Evolutionary conservation across 345 rosid genomes (phyloP), one percentile per base, ranked within the genome.

Genomic region (Brassica nigra): DNA sequence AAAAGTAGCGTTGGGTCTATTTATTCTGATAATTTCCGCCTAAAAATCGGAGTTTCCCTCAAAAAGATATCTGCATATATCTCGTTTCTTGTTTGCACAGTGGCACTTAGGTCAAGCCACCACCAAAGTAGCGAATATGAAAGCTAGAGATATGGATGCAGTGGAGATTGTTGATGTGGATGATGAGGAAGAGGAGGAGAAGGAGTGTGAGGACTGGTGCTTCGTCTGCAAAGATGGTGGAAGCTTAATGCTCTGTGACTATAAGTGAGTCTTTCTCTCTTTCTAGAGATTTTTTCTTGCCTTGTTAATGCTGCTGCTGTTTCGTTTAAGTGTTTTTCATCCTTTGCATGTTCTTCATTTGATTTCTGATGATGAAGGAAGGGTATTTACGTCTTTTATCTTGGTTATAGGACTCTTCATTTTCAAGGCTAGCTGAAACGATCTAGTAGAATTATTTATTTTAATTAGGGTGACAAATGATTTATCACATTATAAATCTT

Each of bases 171-270:
- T 59, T 9, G 33, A 59, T 59, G 31, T 23, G 63, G 31, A 58
- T 8, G 30, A 58, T 3, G 12, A 23, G 30, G 63, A 59, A 2
- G 79, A 15, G 15, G 76, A 58, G 5, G 80, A 75, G 39, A 54
- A 64, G 69, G 78, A 77, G 29, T 18, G 49, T n/a, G 81, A 81
- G 9, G 81, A 81, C 30, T 81, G 84, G 84, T 81, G 84, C 62
- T 81, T 81, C 54, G 30, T 81, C 67, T 81, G 84, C 31, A 81
- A 81, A 77, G 84, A 81, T 0, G 84, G 84, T 4, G 84, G 84
- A 3, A 11, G 18, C n/a, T 52, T 81, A 2, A 34, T 81, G 39
- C 47, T 81, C 67, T 81, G 84, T 55, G 84, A 81, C 61, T 49
- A 7, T 71, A 67, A 71, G 84, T 77, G 30, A 77, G 61, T 12